Base-by-base conservation (phyloP, 768 basidiomycete genomes). In the Termitomyces sp. region DNA sequence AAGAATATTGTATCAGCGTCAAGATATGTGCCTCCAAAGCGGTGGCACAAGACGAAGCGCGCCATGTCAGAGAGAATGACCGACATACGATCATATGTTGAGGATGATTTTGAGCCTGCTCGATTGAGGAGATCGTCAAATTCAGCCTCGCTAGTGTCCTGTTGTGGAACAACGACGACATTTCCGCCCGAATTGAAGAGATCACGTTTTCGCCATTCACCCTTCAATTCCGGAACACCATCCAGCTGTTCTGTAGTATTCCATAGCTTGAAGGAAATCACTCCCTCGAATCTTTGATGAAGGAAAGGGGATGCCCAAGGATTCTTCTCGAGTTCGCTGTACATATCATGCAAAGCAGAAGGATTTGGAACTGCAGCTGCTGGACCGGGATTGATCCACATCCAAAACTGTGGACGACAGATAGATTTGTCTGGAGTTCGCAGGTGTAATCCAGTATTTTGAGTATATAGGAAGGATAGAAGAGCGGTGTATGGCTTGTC, bases 381-480 rank as follows among this genome's bases (percentile, higher is more conserved):
- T 3, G 94, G 94, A n/a, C 94, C 95, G 9, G 96, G 94, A 68
- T 96, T 98, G 69, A 98, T 95, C 96, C 96, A 99, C 50, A 98
- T 72, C 94, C 94, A 98, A 68, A 98, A 90, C 66, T 95, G 85
- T 1, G 97, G 92, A 36, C 94, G 82, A 71, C 97, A 99, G 7
- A 75, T 74, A 0, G 69, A 73, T 53, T 84, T 75, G n/a, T 71
- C 68, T 3, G 78, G 71, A 59, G 79, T 76, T 53, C 82, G 76
- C 24, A 84, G 70, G 64, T 96, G 87, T 26, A 99, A 77, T 14
- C 89, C 92, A 16, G 90, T 82, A 67, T 97, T 97, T 70, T 99
- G 97, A 3, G 96, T 97, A 75, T 87, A 98, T 36, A 98, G 81
- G 79, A 94, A 99, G 18, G 94, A 97, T 24, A 96, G 77, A 46